Percentiles rank a stretch among this genome's conserved stretches.
Conservation (phyloP, 305 asterid genomes). For the Caryopteris hybrid region DNA sequence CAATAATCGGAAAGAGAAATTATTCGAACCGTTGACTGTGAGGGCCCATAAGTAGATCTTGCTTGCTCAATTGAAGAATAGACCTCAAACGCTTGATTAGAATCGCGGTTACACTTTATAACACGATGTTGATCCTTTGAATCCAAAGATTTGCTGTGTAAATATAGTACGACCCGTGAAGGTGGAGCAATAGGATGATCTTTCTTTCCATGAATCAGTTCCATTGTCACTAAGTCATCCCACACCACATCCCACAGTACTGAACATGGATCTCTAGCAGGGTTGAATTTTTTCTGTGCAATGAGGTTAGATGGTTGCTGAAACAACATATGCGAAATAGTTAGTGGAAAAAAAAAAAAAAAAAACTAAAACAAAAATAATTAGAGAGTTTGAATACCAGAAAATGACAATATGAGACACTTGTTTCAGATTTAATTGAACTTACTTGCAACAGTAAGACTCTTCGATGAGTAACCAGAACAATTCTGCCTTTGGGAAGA, state of each 20-base stretch:
- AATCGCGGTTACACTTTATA: slow-evolving; percentile 72
- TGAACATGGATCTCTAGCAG: slow-evolving; percentile 95
- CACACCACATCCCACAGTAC: slow-evolving; percentile 90
- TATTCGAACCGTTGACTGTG: slow-evolving; percentile 54
- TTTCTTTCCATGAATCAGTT: slow-evolving; percentile 80
- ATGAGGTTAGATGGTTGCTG: slow-evolving; percentile 94
- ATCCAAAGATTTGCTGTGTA: slow-evolving; percentile 61
- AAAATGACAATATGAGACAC: neutral
- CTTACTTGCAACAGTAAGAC: slow-evolving; percentile 82
- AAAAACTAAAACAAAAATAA: no score
- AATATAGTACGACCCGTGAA: slow-evolving; percentile 68
- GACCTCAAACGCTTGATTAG: slow-evolving; percentile 81
- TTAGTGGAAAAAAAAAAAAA: neutral
- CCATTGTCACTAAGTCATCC: slow-evolving; percentile 87
- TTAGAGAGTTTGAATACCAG: slow-evolving; percentile 8
- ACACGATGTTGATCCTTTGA: slow-evolving; percentile 75
- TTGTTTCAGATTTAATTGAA: slow-evolving; percentile 17
- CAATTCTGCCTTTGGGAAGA: slow-evolving; percentile 87
- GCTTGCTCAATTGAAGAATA: slow-evolving; percentile 85
- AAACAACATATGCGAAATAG: slow-evolving; percentile 23
- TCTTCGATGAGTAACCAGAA: slow-evolving; percentile 85
- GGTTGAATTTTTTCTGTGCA: slow-evolving; percentile 88
- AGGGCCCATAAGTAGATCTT: slow-evolving; percentile 63
- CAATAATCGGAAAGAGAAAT: slow-evolving; percentile 5
- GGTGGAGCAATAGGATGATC: slow-evolving; percentile 78